Evolutionary conservation across 805 yeast species (phyloP).

Genomic region (Torulaspora gathmanii): DNA sequence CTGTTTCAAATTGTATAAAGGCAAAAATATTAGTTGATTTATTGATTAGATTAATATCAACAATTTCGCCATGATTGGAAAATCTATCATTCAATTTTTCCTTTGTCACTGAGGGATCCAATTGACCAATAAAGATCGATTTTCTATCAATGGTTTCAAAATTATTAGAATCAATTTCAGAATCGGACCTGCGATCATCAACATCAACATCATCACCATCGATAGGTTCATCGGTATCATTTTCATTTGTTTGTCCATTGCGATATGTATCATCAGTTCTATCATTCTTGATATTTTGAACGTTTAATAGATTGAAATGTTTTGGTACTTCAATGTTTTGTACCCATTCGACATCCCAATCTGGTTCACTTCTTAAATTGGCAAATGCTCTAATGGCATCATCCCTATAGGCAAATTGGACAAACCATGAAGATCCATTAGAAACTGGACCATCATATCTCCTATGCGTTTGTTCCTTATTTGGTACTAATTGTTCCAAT

Average conservation of each 20-base stretch:
- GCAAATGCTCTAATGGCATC: constrained; percentile 87
- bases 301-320: constrained; percentile 27
- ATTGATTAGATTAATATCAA: constrained; percentile 50
- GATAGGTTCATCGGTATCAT: constrained; percentile 4
- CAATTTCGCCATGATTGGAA: constrained; percentile 60
- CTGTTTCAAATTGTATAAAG: constrained; percentile 60
- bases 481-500: constrained; percentile 58
- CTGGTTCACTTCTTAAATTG: constrained; percentile 48
- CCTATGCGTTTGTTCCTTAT: constrained; percentile 30
- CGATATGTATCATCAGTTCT: constrained; percentile 21
- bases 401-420: constrained; percentile 73
- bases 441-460: constrained; percentile 21
- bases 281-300: constrained; percentile 2
- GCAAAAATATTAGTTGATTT: constrained; percentile 59
- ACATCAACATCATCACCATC: constrained; percentile 5
- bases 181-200: constrained; percentile 13
- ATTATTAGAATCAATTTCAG: constrained; percentile 3
- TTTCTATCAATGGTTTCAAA: constrained; percentile 53
- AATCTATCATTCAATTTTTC: constrained; percentile 56
- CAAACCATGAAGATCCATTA: constrained; percentile 55
- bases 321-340: constrained; percentile 63
- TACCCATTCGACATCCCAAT: constrained; percentile 77
- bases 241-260: neutral
- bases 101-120: constrained; percentile 51
- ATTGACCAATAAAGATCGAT: constrained; percentile 77